Evolutionary conservation across 2,329 filamentous ascomycete species (phyloP).

Genomic region (Pezicula carpinea): DNA sequence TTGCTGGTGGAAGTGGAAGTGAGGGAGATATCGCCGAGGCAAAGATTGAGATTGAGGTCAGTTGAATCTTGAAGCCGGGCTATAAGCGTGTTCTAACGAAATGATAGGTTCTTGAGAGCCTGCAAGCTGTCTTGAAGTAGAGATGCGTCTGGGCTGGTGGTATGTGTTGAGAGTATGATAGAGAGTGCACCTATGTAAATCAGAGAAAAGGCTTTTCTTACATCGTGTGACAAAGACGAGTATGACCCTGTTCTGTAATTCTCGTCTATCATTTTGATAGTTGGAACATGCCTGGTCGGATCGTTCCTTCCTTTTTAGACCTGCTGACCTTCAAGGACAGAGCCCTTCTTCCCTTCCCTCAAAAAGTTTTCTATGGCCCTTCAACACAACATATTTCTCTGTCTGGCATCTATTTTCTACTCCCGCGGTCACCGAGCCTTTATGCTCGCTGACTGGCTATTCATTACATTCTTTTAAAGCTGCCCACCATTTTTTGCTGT

Average conservation of each 20-base stretch:
- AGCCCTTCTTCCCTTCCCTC: not conserved
- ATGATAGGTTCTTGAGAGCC: slow-evolving; percentile 71
- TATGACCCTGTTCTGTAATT: not conserved
- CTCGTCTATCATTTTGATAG: not conserved
- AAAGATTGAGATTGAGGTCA: slow-evolving; percentile 97
- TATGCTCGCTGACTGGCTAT: not conserved
- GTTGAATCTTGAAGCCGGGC: slow-evolving; percentile 18
- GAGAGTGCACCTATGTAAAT: slow-evolving; percentile 28
- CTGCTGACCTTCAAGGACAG: not conserved
- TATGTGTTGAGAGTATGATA: slow-evolving; percentile 19
- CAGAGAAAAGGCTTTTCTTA: slow-evolving; percentile 10
- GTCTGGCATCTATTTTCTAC: not conserved
- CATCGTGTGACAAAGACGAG: slow-evolving; percentile 2
- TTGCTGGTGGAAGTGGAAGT: slow-evolving; percentile 82
- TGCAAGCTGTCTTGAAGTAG: slow-evolving; percentile 78
- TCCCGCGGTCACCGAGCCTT: not conserved
- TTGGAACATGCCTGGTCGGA: not conserved
- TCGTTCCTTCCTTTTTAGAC: slow-evolving; percentile 9
- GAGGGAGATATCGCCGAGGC: slow-evolving; percentile 98
- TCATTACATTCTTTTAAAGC: not conserved
- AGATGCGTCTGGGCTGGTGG: slow-evolving; percentile 19
- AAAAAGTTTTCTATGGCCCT: too few relatives aligned
- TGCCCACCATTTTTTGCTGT: slow-evolving; percentile 1
- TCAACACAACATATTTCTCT: not conserved
- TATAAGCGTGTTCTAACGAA: slow-evolving; percentile 32